A percentile compares a stretch with the other conserved stretches of the same genome.
phyloP scores from a whole-genome alignment of 495 filamentous ascomycete species.

The Margaritispora aquatica region DNA sequence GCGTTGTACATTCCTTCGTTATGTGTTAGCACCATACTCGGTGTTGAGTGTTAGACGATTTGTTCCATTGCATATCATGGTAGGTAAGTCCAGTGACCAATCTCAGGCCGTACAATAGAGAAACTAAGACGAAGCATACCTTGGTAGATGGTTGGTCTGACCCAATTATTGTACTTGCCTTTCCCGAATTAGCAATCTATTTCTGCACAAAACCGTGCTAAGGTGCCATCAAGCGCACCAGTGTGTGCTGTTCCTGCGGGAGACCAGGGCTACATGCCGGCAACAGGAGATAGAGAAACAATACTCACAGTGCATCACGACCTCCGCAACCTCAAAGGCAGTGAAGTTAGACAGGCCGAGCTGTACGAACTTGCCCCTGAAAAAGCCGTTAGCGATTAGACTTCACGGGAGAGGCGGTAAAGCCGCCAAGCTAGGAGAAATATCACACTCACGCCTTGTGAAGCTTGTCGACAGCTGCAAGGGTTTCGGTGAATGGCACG shows the following conservation, averaged over 20 bases:
- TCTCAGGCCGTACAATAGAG: too few species aligned
- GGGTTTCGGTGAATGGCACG: conserved; percentile 72
- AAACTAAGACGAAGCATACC: too few species aligned
- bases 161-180: conserved; percentile 62
- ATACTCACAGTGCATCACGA: conserved; percentile 63
- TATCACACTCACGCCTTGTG: conserved; percentile 55
- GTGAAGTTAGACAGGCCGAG: conserved; percentile 83
- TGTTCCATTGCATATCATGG: too few species aligned
- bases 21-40: conserved; percentile 5
- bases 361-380: conserved; percentile 69
- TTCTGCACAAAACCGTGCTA: neutral
- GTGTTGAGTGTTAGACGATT: conserved; percentile 3
- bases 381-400: neutral
- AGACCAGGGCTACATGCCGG: neutral
- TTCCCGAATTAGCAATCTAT: neutral
- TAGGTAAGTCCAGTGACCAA: too few species aligned
- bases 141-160: conserved; percentile 63
- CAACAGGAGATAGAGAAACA: neutral
- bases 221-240: neutral
- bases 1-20: conserved; percentile 56
- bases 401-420: too few species aligned
- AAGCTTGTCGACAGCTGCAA: conserved; percentile 68
- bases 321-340: conserved; percentile 86
- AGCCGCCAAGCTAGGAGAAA: too few species aligned
- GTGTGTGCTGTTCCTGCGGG: neutral